These are phyloP conservation scores for Globisporangium cystogenes DNA, from an alignment of 352 stramenopile species.

Conservation along the genomic window DNA sequence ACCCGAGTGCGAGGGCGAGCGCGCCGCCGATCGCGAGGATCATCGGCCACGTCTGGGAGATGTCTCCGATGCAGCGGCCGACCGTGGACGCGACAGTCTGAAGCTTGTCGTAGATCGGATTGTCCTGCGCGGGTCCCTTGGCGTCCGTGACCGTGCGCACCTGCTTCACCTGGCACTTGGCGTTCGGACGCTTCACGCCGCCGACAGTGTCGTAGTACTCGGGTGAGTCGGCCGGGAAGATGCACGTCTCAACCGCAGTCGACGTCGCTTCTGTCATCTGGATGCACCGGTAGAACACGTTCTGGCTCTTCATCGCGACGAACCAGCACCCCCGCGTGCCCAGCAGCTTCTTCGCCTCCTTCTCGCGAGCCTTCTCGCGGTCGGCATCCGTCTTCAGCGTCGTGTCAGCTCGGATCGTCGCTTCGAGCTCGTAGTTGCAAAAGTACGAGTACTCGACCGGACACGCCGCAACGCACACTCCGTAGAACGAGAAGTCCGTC, in stretches of 20 bases:
- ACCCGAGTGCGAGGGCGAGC: constrained; percentile 46
- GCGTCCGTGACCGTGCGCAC: constrained; percentile 49
- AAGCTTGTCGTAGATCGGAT: constrained; percentile 70
- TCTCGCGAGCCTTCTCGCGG: constrained; percentile 39
- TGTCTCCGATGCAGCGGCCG: constrained; percentile 60
- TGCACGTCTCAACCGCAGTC: constrained; percentile 55
- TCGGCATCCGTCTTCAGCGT: constrained; percentile 31
- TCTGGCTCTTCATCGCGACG: constrained; percentile 51
- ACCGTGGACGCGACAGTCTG: constrained; percentile 44
- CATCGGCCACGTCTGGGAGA: constrained; percentile 48
- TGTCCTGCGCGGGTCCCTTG: constrained; percentile 48
- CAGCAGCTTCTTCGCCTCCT: constrained; percentile 31
- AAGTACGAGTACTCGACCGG: constrained; percentile 46
- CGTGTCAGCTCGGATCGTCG: constrained; percentile 30
- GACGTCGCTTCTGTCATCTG: constrained; percentile 55
- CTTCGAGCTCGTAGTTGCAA: constrained; percentile 73
- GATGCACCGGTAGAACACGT: constrained; percentile 80
- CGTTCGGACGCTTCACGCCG: constrained; percentile 42
- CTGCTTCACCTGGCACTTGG: constrained; percentile 72
- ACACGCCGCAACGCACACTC: constrained; percentile 57
- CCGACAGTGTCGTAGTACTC: constrained; percentile 61
- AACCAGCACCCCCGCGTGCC: constrained; percentile 51
- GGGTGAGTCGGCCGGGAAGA: constrained; percentile 55
- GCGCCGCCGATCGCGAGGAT: constrained; percentile 44
- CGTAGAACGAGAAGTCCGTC: constrained; percentile 62